Evolutionary conservation across 495 filamentous ascomycete genomes (phyloP), one percentile per base, ranked within the genome.

Genomic region (Xylaria flabelliformis): DNA sequence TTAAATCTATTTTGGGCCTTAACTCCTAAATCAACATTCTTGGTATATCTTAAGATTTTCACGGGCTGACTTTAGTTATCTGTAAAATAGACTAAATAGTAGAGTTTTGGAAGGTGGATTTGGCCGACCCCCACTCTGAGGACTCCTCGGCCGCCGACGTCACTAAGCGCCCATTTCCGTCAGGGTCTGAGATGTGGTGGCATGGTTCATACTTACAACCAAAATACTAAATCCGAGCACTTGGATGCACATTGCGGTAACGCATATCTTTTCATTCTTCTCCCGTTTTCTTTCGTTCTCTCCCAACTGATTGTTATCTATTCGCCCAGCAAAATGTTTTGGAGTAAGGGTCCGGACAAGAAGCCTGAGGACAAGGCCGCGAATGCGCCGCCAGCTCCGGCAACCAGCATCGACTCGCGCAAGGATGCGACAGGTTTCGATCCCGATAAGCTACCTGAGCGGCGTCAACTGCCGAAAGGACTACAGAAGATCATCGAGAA

Each of bases 401-500:
- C 74, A 19, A 74, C 66, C 56, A 76, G 76, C 58, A 71, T 74
- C 41, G 78, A 83, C 21, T 53, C 82, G 41, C 78, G 74, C 68
- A 80, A 76, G 64, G 80, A 81, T 74, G 70, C 67, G 71, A 81
- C 75, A 29, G 74, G 73, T 5, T 81, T 83, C 74, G 79, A 81
- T 72, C 74, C 82, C 75, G 77, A 73, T n/a, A 83, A 87, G 72
- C 90, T 89, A 8, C 83, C 90, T 15, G 77, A 88, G 21, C 81
- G 84, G 39, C 85, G 89, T 75, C 89, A 89, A 78, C 90, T 97
- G 7, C 90, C 93, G 4, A 81, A 86, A 19, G 84, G 85, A 17
- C 82, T 95, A 8, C 93, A 97, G 76, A 90, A 89, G 53, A 88
- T 92, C 8, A 83, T 95, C 3, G 87, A 86, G 50, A 83, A 85